phyloP scores from a whole-genome alignment of 2,329 filamentous ascomycete species.

The Talaromyces sp. region DNA sequence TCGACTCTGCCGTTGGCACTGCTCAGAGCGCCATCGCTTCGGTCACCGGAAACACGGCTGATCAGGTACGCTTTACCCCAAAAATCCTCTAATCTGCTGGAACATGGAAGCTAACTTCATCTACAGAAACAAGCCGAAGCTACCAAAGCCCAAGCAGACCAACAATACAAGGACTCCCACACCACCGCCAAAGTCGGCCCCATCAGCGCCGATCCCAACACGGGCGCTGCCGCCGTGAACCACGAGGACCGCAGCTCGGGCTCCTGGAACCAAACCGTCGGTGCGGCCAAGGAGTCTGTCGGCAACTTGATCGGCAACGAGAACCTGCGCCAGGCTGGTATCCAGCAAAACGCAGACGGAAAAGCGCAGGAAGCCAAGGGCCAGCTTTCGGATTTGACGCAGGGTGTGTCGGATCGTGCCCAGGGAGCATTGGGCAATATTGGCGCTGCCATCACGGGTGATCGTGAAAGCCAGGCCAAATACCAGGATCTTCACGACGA shows the following conservation, averaged over 20 bases:
- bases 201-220: conserved; percentile 58
- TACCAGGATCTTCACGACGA: conserved; percentile 67
- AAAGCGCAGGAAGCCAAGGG: conserved; percentile 78
- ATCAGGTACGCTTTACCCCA: conserved; percentile 48
- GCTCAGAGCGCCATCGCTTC: conserved; percentile 67
- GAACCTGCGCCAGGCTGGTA: conserved; percentile 66
- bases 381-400: conserved; percentile 68
- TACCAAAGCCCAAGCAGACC: conserved; percentile 60
- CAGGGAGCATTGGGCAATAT: conserved; percentile 66
- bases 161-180: conserved; percentile 70
- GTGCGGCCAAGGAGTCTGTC: conserved; percentile 73
- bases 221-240: conserved; percentile 66
- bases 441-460: conserved; percentile 67
- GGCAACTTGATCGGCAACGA: conserved; percentile 73
- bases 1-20: conserved; percentile 67
- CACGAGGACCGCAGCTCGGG: conserved; percentile 66
- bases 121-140: conserved; percentile 54
- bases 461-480: conserved; percentile 58
- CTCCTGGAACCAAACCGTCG: conserved; percentile 83
- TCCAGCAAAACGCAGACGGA: conserved; percentile 72
- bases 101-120: conserved; percentile 19
- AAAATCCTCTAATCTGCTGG: neutral
- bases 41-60: conserved; percentile 65
- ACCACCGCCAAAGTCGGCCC: conserved; percentile 69
- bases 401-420: conserved; percentile 62